These are phyloP conservation scores for Hymenoscyphus linearis DNA, from an alignment of 2,329 filamentous ascomycete genomes.

Conservation along the genomic window DNA sequence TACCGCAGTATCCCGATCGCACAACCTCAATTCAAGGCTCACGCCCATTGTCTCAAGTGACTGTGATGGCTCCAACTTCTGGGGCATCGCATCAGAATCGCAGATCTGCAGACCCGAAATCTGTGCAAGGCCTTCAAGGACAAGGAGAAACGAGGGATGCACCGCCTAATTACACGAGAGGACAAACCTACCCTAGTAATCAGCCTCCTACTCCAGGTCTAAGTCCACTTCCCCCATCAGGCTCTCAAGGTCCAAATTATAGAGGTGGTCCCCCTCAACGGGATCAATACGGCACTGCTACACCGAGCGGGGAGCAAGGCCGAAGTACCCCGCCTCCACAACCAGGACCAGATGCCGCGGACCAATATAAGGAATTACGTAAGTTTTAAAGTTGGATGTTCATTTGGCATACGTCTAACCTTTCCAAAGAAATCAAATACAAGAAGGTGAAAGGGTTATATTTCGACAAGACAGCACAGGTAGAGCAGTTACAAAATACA, in stretches of 20 bases:
- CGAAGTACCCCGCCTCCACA: slow-evolving; percentile 42
- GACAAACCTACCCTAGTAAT: slow-evolving; percentile 18
- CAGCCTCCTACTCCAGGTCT: slow-evolving; percentile 25
- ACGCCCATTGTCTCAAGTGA: slow-evolving; percentile 25
- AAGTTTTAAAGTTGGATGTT: slow-evolving; percentile 24
- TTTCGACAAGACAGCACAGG: slow-evolving; percentile 84
- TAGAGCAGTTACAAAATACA: slow-evolving; percentile 95
- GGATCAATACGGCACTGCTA: slow-evolving; percentile 25
- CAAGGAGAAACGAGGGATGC: slow-evolving; percentile 27
- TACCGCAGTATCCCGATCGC: slow-evolving; percentile 24
- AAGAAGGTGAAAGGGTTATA: slow-evolving; percentile 98
- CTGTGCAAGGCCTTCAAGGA: slow-evolving; percentile 19
- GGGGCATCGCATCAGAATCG: slow-evolving; percentile 24
- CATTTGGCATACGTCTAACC: slow-evolving; percentile 11
- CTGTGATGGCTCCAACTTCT: slow-evolving; percentile 26
- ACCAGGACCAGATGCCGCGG: slow-evolving; percentile 28
- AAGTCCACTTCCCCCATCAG: slow-evolving; percentile 20
- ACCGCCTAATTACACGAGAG: slow-evolving; percentile 27
- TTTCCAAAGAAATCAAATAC: slow-evolving; percentile 79
- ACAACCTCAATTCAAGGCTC: slow-evolving; percentile 23
- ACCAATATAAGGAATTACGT: slow-evolving; percentile 39
- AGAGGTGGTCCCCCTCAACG: slow-evolving; percentile 31
- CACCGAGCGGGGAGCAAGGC: slow-evolving; percentile 35
- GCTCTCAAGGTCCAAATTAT: slow-evolving; percentile 26
- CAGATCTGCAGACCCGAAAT: slow-evolving; percentile 29